Conservation (phyloP, 257 asterid genomes). For the Ehretia macrophylla region DNA sequence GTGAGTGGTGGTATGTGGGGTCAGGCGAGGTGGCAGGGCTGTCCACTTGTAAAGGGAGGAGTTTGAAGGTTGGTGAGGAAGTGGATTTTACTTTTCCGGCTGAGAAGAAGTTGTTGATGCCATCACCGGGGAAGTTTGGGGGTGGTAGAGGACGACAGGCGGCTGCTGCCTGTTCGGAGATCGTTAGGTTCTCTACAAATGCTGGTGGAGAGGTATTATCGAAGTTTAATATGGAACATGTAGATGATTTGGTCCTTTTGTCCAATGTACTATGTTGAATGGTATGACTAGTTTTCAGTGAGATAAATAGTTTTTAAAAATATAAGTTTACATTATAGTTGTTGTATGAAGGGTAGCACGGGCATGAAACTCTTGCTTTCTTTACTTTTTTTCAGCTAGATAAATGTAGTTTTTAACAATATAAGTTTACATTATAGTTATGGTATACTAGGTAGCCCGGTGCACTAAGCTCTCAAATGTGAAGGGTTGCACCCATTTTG, state of each 20-base stretch:
- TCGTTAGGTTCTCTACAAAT: slow-evolving; percentile 77
- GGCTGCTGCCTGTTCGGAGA: slow-evolving; percentile 60
- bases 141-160: slow-evolving; percentile 72
- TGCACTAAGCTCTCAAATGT: too few species aligned
- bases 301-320: neutral
- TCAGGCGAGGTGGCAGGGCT: slow-evolving; percentile 63
- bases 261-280: neutral
- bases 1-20: slow-evolving; percentile 90
- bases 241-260: neutral
- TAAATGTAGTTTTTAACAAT: too few species aligned
- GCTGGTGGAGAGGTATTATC: slow-evolving; percentile 70
- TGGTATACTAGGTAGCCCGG: too few species aligned
- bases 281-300: neutral
- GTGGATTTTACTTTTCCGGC: slow-evolving; percentile 61
- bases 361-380: too few species aligned
- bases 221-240: neutral
- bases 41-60: slow-evolving; percentile 88
- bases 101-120: slow-evolving; percentile 46
- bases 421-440: too few species aligned
- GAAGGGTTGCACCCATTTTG: too few species aligned
- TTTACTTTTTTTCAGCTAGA: neutral
- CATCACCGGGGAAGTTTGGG: slow-evolving; percentile 64
- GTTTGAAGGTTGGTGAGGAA: slow-evolving; percentile 63
- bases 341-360: too few species aligned
- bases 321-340: too few species aligned